These are phyloP conservation scores for Cadophora sp. DNA, from an alignment of 2,329 filamentous ascomycete genomes.

Conservation along the genomic window DNA sequence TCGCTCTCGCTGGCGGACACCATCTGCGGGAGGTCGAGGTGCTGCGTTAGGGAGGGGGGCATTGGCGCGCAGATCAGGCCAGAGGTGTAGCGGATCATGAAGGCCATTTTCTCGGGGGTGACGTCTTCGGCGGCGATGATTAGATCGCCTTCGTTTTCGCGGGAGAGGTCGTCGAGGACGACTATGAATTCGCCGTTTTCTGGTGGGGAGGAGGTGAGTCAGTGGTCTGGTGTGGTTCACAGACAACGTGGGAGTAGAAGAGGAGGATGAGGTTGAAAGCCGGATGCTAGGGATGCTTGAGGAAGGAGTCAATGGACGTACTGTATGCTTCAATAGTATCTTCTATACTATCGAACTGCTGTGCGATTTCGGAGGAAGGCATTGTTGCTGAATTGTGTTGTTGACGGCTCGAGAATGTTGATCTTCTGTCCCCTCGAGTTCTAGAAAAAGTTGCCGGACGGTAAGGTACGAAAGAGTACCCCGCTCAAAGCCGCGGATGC, in stretches of 20 bases:
- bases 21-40: constrained; percentile 88
- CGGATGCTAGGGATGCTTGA: not conserved
- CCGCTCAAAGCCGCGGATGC: constrained; percentile 27
- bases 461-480: constrained; percentile 20
- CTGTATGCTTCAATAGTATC: constrained; percentile 69
- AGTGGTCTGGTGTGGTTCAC: not conserved
- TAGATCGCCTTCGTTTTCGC: constrained; percentile 98
- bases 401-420: not conserved
- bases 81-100: constrained; percentile 90
- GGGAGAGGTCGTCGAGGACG: constrained; percentile 88
- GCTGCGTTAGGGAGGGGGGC: constrained; percentile 68
- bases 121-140: constrained; percentile 90
- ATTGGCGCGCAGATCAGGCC: constrained; percentile 93
- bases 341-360: constrained; percentile 68
- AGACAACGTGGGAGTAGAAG: constrained; percentile 13
- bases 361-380: constrained; percentile 40
- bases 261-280: constrained; percentile 1
- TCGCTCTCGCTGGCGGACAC: constrained; percentile 63
- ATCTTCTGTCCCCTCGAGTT: not conserved
- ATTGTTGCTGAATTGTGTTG: constrained; percentile 31
- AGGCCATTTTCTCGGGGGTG: constrained; percentile 91
- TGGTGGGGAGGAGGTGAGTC: constrained; percentile 44
- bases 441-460: not conserved
- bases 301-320: constrained; percentile 48
- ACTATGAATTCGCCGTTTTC: constrained; percentile 90